Percentiles rank a stretch among this genome's conserved stretches.
Evolutionary conservation across 1,139 yeast genomes (phyloP).

Genomic region (Kurtzmaniella quercitrusa): DNA sequence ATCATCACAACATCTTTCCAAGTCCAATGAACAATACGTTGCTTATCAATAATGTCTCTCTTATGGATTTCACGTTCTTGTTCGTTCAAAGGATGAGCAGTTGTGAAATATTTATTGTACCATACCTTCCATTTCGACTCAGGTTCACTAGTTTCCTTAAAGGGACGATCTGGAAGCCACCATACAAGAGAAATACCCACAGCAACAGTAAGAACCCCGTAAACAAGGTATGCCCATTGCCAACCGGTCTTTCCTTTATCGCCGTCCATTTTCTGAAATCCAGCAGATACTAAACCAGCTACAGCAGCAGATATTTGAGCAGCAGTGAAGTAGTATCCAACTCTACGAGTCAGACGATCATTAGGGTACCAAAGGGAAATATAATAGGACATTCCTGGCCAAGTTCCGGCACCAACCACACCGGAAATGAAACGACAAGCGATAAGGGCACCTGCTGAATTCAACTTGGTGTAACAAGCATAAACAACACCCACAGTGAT

Average conservation of each 20-base stretch:
- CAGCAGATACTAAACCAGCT: slow-evolving; percentile 83
- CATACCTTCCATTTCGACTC: slow-evolving; percentile 13
- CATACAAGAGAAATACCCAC: slow-evolving; percentile 65
- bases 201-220: slow-evolving; percentile 67
- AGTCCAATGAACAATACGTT: slow-evolving; percentile 49
- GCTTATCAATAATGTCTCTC: slow-evolving; percentile 53
- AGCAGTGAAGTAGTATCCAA: slow-evolving; percentile 88
- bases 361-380: slow-evolving; percentile 84
- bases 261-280: slow-evolving; percentile 81
- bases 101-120: slow-evolving; percentile 25
- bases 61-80: slow-evolving; percentile 57
- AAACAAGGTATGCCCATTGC: slow-evolving; percentile 83
- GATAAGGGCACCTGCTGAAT: slow-evolving; percentile 53
- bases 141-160: slow-evolving; percentile 15
- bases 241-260: slow-evolving; percentile 69
- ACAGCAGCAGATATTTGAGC: slow-evolving; percentile 86
- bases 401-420: slow-evolving; percentile 81
- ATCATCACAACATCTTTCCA: slow-evolving; percentile 57
- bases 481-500: slow-evolving; percentile 75
- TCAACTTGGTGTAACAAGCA: slow-evolving; percentile 63
- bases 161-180: slow-evolving; percentile 83
- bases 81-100: slow-evolving; percentile 51
- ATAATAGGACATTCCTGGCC: slow-evolving; percentile 92
- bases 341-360: slow-evolving; percentile 70
- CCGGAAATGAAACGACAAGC: slow-evolving; percentile 77